Base-by-base conservation (phyloP, 129 eudicot genomes). In the Lactuca saligna region DNA sequence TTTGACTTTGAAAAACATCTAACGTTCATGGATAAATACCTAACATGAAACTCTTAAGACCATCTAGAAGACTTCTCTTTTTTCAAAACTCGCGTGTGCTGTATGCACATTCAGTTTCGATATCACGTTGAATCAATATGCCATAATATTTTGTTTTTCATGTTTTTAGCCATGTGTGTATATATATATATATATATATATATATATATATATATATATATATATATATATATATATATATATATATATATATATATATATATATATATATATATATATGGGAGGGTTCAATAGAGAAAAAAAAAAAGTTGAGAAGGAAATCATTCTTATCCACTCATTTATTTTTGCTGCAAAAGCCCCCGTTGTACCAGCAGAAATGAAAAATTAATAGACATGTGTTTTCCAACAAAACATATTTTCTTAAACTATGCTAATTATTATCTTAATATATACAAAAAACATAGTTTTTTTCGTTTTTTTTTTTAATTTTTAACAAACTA, bases 31-130 rank as follows among this genome's bases (percentile, higher is more conserved):
- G 63, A 58, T 58, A 58, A 31, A 4, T 13, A 58, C 63, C 63
- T 29, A 58, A 58, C 63, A 58, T 58, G 4, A 58, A 58, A 58
- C 41, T 58, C 63, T 58, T 7, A 13, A 58, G 35, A 58, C 41
- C 32, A 13, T 58, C 63, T 58, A 58, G 63, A 58, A 13, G 39
- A 57, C 25, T 57, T 57, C 11, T 58, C 14, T 10, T 0, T 32
- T 14, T 58, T 33, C 42, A 58, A 58, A 44, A 33, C 20, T 58
- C 63, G 33, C 14, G 14, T 25, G 14, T 5, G 20, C 20, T 20
- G 20, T 20, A 20, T 20, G 16, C 25, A 25, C 62, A 7, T 29
- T 57, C 62, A 9, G 7, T 9, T 25, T 58, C 5, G 16, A 25
- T 29, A 20, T 58, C 63, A 31, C 12, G 17, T 32, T 58, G 17